Evolutionary conservation across 106 monocot genomes (phyloP), one percentile per base, ranked within the genome.

Genomic region (Xerophyta viscosa): DNA sequence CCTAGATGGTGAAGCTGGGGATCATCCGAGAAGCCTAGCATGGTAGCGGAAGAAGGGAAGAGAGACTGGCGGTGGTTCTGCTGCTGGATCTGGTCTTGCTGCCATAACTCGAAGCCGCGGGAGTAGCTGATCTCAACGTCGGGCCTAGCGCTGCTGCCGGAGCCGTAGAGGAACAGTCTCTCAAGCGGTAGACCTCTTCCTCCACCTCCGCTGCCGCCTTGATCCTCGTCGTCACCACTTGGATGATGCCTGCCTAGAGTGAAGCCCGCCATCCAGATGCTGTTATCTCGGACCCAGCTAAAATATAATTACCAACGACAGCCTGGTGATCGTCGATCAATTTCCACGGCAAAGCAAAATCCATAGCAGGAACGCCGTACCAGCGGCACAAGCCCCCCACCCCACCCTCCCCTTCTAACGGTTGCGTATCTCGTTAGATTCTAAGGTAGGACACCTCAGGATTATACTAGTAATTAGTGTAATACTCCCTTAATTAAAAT

Each of bases 41-140:
- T 58, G 6, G 36, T 54, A 20, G 69, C 15, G 0, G 67, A 37
- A 8, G 70, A 44, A 15, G 65, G 21, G 58, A 61, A 56, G 59
- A 65, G 64, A 12, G 56, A 56, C 15, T 58, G 65, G 14, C 37
- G 67, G 3, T 63, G 78, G 9, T n/a, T n/a, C n/a, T 44, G 74
- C 31, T 49, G 54, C 28, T 79, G 76, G 49, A 58, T 75, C 42
- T 81, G 81, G 52, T 76, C 78, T 22, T 68, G 85, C 48, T 83
- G 76, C 88, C 88, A 88, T 70, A 83, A 67, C 77, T 87, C 81
- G 56, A 86, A 92, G 26, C 85, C 77, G 21, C 71, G 63, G 44
- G 62, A 37, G 62, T 63, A 77, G 53, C 46, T 37, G 57, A 62
- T 51, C 41, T 57, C 41, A 13, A n/a, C n/a, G n/a, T 46, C 24